Base-by-base conservation (phyloP, 768 basidiomycete genomes). In the Podaxis rugospora region DNA sequence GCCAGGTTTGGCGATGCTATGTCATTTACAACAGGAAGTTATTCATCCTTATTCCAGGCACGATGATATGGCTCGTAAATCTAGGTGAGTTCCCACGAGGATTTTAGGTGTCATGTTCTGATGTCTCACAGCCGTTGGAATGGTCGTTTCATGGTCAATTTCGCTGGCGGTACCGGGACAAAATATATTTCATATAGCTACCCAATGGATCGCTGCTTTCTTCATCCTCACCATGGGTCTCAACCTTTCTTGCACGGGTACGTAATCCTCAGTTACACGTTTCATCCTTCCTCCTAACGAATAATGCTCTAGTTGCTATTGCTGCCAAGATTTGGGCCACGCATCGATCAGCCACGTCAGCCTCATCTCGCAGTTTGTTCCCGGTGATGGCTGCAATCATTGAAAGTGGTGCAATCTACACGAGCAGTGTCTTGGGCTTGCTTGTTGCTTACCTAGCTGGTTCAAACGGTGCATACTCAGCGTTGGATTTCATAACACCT, bases 171-270 rank as follows among this genome's bases (percentile, higher is more conserved):
- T 39, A 18, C 57, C 47, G 5, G 57, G 57, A 14, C 16, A 23
- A n/a, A 35, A 51, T 37, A 58, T 58, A 4, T 58, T 58, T 35
- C 13, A 58, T 21, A 27, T 47, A 14, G 47, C 47, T 18, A 9
- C 49, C 11, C 47, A 50, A 21, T 58, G 18, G 10, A 58, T 58
- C 7, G 13, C 46, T 11, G 46, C 47, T 6, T 58, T 58, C 47
- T 58, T 58, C n/a, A 50, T 58, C 23, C 32, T 58, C n/a, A 58
- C 57, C 3, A 58, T 58, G 57, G 4, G 57, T 16, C 49, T 58
- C 5, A 58, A 58, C 37, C 25, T 58, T 21, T 40, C 32, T 36
- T 58, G 57, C 10, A 58, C 49, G 3, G 47, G 57, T 58, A 5
- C 5, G 23, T 49, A 13, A 13, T 3, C 9, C 21, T 23, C 25